Evolutionary conservation across 1,139 yeast genomes (phyloP), one percentile per base, ranked within the genome.

Genomic region (Pichia sorboxylosa): DNA sequence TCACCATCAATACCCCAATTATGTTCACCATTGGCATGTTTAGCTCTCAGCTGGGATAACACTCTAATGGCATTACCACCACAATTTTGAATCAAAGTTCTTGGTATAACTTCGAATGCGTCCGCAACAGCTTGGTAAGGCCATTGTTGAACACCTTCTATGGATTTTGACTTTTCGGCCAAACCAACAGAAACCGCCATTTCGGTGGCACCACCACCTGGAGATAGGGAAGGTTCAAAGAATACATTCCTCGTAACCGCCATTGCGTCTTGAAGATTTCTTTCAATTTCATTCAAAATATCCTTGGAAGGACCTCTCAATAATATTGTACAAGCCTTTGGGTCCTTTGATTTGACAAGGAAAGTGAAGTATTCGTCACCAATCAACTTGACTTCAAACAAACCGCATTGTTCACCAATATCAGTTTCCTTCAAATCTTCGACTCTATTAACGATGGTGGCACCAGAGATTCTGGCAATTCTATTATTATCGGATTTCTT

Each of bases 171-270:
- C 62, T 74, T 79, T 55, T 90, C 96, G 10, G 94, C 71, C 40
- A 90, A 68, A 45, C 70, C 74, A 20, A 90, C 97, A 44, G 92
- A 70, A 31, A 92, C 87, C 2, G 98, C 98, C 97, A 92, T 90
- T 61, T 90, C 99, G 16, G 97, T 90, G 32, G 99, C 98, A 51
- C 99, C 98, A 38, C 98, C 99, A 47, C 99, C 99, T 32, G 99
- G 99, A 2, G 95, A 69, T 52, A 90, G 69, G 26, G 92, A 75
- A 32, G 99, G 98, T 56, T 90, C 94, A 48, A 90, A 78, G 69
- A 83, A 73, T 30, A 92, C 96, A 53, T 92, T 92, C 58, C 96
- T 75, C 17, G 98, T 78, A 33, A 90, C 98, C 5, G 96, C 90
- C 94, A 92, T 83, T 30, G 99, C 98, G 59, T 92, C 99, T 55